Evolutionary conservation across 345 rosid genomes (phyloP).

Genomic region (Bruguiera parviflora): DNA sequence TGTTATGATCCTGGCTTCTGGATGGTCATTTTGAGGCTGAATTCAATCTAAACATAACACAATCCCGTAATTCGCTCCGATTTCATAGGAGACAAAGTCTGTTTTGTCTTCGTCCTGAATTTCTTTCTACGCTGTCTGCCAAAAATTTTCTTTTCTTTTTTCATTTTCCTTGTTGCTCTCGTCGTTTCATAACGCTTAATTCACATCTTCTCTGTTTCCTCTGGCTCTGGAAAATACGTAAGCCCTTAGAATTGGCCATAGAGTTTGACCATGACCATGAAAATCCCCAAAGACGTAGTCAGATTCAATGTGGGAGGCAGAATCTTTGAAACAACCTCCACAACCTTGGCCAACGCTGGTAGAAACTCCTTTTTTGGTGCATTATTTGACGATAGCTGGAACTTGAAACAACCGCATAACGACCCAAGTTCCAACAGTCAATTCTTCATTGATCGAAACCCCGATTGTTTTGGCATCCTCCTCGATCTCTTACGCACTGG

Average conservation of each 20-base stretch:
- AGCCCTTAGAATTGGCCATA: not conserved
- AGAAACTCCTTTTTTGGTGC: conserved; percentile 85
- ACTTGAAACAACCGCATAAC: conserved; percentile 27
- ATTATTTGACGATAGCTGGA: conserved; percentile 78
- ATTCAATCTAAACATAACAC: not conserved
- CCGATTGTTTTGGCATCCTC: conserved; percentile 83
- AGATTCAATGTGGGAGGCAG: conserved; percentile 89
- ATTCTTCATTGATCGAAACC: conserved; percentile 77
- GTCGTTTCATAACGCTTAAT: not conserved
- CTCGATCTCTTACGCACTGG: conserved; percentile 97
- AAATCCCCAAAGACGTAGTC: conserved; percentile 60
- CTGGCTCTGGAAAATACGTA: not conserved
- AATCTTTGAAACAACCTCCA: conserved; percentile 79
- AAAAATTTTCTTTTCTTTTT: not conserved
- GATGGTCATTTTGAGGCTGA: not conserved
- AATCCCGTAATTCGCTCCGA: conserved; percentile 20
- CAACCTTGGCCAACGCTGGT: conserved; percentile 93
- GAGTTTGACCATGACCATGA: conserved; percentile 39
- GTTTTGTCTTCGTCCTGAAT: not conserved
- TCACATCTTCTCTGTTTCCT: not conserved
- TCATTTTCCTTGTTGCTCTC: not conserved
- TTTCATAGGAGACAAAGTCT: conserved; percentile 11
- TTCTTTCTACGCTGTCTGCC: not conserved
- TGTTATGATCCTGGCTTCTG: not conserved
- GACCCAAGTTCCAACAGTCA: conserved; percentile 22